Evolutionary conservation across 2,329 filamentous ascomycete species (phyloP).

Genomic region (Coleophoma cylindrospora): DNA sequence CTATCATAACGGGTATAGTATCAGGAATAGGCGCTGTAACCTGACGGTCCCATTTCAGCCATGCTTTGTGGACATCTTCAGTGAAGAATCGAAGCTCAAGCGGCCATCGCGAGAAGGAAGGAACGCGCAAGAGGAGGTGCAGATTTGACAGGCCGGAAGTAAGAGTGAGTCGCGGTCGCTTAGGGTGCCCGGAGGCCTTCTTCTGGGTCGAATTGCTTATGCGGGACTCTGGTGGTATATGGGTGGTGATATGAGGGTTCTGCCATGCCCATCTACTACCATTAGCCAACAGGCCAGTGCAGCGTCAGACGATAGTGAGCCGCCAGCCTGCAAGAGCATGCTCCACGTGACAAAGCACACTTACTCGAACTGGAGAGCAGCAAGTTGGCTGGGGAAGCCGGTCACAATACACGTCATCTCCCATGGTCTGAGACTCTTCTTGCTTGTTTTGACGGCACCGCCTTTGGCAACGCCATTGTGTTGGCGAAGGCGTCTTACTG

Average conservation of each 20-base stretch:
- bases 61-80: slow-evolving; percentile 62
- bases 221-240: slow-evolving; percentile 64
- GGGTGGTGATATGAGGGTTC: slow-evolving; percentile 74
- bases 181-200: slow-evolving; percentile 50
- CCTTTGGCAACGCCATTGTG: slow-evolving; percentile 85
- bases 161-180: slow-evolving; percentile 54
- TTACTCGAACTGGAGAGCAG: slow-evolving; percentile 91
- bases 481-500: slow-evolving; percentile 72
- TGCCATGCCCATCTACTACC: slow-evolving; percentile 78
- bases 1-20: slow-evolving; percentile 15
- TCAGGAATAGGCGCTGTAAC: slow-evolving; percentile 15
- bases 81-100: slow-evolving; percentile 75
- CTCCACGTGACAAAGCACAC: slow-evolving; percentile 26
- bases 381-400: slow-evolving; percentile 82
- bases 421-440: slow-evolving; percentile 71
- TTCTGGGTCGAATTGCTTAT: slow-evolving; percentile 45
- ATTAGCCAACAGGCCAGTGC: too few relatives aligned
- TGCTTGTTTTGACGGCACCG: slow-evolving; percentile 73
- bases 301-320: too few relatives aligned
- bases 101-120: slow-evolving; percentile 80
- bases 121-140: slow-evolving; percentile 72
- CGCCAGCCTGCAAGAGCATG: not conserved
- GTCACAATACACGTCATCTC: slow-evolving; percentile 84
- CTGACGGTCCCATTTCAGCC: slow-evolving; percentile 54
- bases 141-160: slow-evolving; percentile 72